A percentile compares a stretch with the other conserved stretches of the same genome.
phyloP scores from a whole-genome alignment of 768 basidiomycete genomes.

The Pholiota molesta region DNA sequence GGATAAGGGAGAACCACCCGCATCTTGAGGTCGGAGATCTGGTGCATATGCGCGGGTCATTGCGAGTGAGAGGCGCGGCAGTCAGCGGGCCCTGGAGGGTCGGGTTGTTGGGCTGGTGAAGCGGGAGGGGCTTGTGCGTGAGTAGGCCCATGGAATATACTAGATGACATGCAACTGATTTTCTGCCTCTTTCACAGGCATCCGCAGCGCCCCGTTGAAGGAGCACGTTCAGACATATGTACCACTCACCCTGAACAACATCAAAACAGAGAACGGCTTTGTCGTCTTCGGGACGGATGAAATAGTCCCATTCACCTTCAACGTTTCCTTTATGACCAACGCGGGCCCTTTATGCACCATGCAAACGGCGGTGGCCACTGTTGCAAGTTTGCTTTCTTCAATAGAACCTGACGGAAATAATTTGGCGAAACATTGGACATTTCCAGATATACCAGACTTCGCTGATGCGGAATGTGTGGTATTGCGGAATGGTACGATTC shows the following conservation, averaged over 20 bases:
- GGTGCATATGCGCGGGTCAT: slow-evolving; percentile 44
- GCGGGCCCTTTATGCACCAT: slow-evolving; percentile 44
- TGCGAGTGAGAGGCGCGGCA: slow-evolving; percentile 30
- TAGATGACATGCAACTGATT: neutral
- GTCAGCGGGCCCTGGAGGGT: slow-evolving; percentile 46
- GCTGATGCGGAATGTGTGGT: slow-evolving; percentile 24
- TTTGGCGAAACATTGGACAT: slow-evolving; percentile 46
- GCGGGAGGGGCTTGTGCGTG: slow-evolving; percentile 49
- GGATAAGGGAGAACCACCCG: slow-evolving; percentile 45
- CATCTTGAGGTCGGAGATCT: slow-evolving; percentile 48
- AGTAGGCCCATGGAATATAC: slow-evolving; percentile 23
- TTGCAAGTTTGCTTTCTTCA: slow-evolving; percentile 27
- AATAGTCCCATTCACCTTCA: slow-evolving; percentile 43
- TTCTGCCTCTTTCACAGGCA: slow-evolving; percentile 29
- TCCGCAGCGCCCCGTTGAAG: slow-evolving; percentile 42
- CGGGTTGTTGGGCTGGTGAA: slow-evolving; percentile 45
- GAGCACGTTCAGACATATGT: slow-evolving; percentile 41
- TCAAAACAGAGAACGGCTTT: slow-evolving; percentile 25
- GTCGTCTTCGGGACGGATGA: slow-evolving; percentile 36
- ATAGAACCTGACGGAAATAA: slow-evolving; percentile 22
- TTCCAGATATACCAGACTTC: slow-evolving; percentile 41
- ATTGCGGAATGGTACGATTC: slow-evolving; percentile 24
- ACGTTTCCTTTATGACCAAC: slow-evolving; percentile 52
- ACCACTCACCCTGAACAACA: slow-evolving; percentile 21
- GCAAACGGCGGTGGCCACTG: slow-evolving; percentile 39